Evolutionary conservation across 305 asterid genomes (phyloP).

Genomic region (Galium porrigens): DNA sequence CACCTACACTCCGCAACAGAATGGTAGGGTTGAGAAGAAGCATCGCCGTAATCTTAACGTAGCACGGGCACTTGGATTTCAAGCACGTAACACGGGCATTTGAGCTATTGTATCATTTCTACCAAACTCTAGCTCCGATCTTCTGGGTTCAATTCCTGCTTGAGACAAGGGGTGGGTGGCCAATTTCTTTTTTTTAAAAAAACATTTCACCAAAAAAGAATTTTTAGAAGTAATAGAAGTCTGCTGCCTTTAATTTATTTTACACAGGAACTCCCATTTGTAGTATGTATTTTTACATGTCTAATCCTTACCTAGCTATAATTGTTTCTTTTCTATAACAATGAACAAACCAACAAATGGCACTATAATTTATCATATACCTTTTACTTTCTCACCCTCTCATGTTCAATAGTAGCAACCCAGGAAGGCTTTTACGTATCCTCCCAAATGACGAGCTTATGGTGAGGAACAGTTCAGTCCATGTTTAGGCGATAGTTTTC

Average conservation of each 20-base stretch:
- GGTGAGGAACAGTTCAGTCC: not conserved
- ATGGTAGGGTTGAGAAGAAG: no score
- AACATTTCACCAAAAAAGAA: not conserved
- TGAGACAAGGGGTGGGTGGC: no score
- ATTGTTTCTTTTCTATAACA: not conserved
- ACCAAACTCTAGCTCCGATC: no score
- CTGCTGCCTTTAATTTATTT: not conserved
- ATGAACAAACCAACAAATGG: conserved; percentile 13
- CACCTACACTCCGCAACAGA: no score
- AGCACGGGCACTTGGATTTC: no score
- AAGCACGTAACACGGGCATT: no score
- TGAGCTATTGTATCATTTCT: no score
- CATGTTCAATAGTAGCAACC: not conserved
- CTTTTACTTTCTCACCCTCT: not conserved
- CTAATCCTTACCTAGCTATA: not conserved
- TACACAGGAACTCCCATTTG: not conserved
- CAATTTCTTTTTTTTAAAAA: no score
- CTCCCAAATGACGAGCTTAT: not conserved
- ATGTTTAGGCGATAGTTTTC: not conserved
- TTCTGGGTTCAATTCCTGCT: no score
- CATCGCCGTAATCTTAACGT: no score
- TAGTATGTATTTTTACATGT: not conserved
- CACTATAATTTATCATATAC: not conserved
- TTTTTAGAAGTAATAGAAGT: not conserved
- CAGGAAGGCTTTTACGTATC: not conserved